Base-by-base conservation (phyloP, 2,329 filamentous ascomycete species). In the Ceratocystis destructans region DNA sequence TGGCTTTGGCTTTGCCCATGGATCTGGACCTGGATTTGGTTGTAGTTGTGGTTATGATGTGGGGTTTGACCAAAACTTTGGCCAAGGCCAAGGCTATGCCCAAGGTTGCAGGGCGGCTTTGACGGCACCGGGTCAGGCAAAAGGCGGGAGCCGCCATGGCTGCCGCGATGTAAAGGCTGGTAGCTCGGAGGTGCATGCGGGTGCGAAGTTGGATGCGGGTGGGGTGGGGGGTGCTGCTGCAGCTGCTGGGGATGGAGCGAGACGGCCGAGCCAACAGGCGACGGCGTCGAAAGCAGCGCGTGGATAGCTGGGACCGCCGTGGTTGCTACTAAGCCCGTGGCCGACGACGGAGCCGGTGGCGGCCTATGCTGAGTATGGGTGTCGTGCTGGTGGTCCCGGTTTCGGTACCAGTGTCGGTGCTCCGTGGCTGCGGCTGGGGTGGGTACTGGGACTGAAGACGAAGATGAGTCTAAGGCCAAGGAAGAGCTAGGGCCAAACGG, bases 91-190 rank as follows among this genome's bases (percentile, higher is more conserved):
- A 41, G 37, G 37, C 37, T 41, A 41, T 41, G 37, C 37, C 37
- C 37, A 41, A 41, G 59, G 53, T 31, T 59, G 64, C 17, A 33
- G 46, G 53, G 65, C 25, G 63, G 61, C 46, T 63, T 66, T 31
- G 59, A 25, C n/a, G 65, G 46, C 63, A 62, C 53, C n/a, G 65
- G 55, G 28, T 53, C 62, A 33, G 61, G 48, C 33, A 64, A 68
- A 17, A 68, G 41, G n/a, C 64, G 64, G 17, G 66, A 64, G 41
- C n/a, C 37, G 61, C 64, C 66, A 68, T 68, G 64, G 17, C 66
- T 61, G 41, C 37, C 15, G 20, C 61, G 53, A 55, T 65, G 25
- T 8, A 31, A 37, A 28, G 33, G 53, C 28, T 31, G 53, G 8
- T 59, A 17, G 53, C 53, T 45, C 15, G 22, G 53, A 25, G 62